These are phyloP conservation scores for Ophiostoma tasmaniense DNA, from an alignment of 2,329 filamentous ascomycete species.

Conservation along the genomic window DNA sequence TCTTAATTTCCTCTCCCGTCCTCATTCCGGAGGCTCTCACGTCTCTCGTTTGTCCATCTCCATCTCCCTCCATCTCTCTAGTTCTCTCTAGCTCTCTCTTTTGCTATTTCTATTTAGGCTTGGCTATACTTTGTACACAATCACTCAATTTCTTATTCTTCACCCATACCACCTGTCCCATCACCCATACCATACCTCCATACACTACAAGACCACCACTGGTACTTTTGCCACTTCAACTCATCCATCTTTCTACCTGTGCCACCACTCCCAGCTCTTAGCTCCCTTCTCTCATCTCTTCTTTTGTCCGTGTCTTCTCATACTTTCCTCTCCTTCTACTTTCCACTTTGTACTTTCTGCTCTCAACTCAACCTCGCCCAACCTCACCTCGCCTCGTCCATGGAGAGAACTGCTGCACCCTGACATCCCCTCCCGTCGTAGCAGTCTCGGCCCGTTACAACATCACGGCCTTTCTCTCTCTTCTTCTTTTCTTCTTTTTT, in stretches of 20 bases:
- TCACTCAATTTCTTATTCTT: too few relatives aligned
- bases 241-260: neutral
- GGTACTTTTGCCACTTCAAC: neutral
- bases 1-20: neutral
- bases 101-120: too few relatives aligned
- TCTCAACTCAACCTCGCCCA: neutral
- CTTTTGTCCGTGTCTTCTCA: neutral
- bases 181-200: too few relatives aligned
- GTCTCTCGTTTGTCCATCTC: neutral
- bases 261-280: neutral
- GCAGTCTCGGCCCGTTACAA: constrained; percentile 11
- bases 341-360: neutral
- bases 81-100: neutral
- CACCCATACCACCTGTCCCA: too few relatives aligned
- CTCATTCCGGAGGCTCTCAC: neutral
- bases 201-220: too few relatives aligned
- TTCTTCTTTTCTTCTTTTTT: neutral
- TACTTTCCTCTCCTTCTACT: neutral
- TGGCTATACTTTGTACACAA: too few relatives aligned
- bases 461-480: neutral
- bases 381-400: neutral
- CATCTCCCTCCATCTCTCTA: neutral
- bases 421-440: constrained; percentile 8
- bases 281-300: neutral
- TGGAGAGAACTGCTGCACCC: neutral